Evolutionary conservation across 1,284 basidiomycete species (phyloP).

Genomic region (Vanrija sp.): DNA sequence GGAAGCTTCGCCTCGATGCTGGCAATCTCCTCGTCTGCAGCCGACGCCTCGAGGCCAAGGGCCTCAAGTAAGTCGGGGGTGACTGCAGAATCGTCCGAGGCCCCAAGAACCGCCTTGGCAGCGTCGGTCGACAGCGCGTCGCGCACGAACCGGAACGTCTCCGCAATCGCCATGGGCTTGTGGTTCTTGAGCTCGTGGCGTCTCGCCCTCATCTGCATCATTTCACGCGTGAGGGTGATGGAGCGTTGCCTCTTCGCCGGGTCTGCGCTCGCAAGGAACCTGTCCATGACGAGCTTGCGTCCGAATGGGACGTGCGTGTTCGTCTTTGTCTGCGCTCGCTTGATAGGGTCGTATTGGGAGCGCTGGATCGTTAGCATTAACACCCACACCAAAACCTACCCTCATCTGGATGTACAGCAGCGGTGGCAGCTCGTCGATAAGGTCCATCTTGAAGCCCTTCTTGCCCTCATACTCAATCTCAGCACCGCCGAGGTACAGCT

Average conservation of each 20-base stretch:
- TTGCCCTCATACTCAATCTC: slow-evolving; percentile 83
- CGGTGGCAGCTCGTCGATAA: slow-evolving; percentile 80
- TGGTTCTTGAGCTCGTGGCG: slow-evolving; percentile 61
- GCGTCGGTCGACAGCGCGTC: slow-evolving; percentile 32
- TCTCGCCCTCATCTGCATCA: slow-evolving; percentile 62
- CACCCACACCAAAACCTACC: slow-evolving; percentile 51
- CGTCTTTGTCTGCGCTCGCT: slow-evolving; percentile 78
- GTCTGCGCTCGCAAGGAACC: slow-evolving; percentile 77
- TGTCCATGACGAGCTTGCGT: slow-evolving; percentile 83
- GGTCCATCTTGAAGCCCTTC: slow-evolving; percentile 81
- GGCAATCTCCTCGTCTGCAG: slow-evolving; percentile 61
- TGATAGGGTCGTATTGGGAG: slow-evolving; percentile 80
- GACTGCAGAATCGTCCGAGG: slow-evolving; percentile 9
- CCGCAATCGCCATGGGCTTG: slow-evolving; percentile 35
- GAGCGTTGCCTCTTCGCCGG: slow-evolving; percentile 64
- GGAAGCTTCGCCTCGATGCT: slow-evolving; percentile 57
- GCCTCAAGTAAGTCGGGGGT: slow-evolving; percentile 29
- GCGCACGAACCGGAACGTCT: slow-evolving; percentile 30
- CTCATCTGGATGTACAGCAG: slow-evolving; percentile 92
- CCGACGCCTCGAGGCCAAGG: slow-evolving; percentile 54
- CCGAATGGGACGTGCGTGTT: slow-evolving; percentile 91
- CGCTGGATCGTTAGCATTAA: slow-evolving; percentile 55
- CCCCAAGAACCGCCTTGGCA: slow-evolving; percentile 25
- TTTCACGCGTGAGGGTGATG: slow-evolving; percentile 63
- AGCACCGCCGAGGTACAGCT: slow-evolving; percentile 76